Evolutionary conservation across 2,329 filamentous ascomycete genomes (phyloP).

Genomic region (Colletotrichum trifolii): DNA sequence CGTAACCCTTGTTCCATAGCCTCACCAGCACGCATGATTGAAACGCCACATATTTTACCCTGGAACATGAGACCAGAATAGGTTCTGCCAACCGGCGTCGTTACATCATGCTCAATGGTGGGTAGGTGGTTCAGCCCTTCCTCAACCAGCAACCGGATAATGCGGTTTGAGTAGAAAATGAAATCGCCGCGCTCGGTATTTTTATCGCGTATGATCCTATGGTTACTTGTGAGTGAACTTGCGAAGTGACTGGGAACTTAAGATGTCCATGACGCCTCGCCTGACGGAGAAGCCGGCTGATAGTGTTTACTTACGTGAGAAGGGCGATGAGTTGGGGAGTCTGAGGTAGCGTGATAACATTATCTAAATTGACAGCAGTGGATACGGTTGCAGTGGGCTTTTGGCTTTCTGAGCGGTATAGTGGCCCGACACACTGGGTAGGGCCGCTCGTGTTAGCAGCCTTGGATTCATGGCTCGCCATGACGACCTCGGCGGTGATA

Average conservation of each 20-base stretch:
- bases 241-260: no score
- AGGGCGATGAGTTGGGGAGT: conserved; percentile 97
- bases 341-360: conserved; percentile 90
- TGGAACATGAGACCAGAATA: conserved; percentile 96
- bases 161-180: conserved; percentile 98
- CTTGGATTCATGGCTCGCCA: conserved; percentile 27
- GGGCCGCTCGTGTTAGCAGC: conserved; percentile 34
- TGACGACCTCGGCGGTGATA: not conserved
- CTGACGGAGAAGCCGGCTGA: no score
- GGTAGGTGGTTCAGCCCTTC: conserved; percentile 97
- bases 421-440: conserved; percentile 79
- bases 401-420: conserved; percentile 79
- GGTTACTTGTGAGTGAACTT: no score
- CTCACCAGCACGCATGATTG: conserved; percentile 97
- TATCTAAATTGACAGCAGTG: conserved; percentile 81
- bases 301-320: conserved; percentile 79
- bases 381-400: conserved; percentile 93
- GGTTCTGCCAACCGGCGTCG: conserved; percentile 86
- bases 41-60: conserved; percentile 98
- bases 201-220: conserved; percentile 93
- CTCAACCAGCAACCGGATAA: conserved; percentile 95
- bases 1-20: conserved; percentile 97
- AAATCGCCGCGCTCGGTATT: conserved; percentile 93
- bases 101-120: conserved; percentile 87
- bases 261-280: no score